phyloP scores from a whole-genome alignment of 2,329 filamentous ascomycete genomes.

The Fusarium sp. region DNA sequence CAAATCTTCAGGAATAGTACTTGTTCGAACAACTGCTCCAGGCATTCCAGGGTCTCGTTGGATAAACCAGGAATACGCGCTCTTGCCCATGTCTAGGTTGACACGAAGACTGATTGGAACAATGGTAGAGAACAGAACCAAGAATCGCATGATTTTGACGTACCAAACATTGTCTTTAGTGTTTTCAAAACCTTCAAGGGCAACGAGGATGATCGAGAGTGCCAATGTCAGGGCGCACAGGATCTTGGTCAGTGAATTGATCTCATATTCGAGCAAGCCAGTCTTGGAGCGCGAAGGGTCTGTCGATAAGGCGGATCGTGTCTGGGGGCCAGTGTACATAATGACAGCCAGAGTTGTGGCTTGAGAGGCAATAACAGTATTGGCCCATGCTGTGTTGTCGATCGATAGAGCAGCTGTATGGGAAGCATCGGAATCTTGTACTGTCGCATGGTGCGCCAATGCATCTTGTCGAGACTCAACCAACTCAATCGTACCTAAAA shows the following conservation, averaged over 20 bases:
- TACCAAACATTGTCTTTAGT: conserved; percentile 83
- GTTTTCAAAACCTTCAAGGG: conserved; percentile 82
- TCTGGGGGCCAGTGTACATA: conserved; percentile 94
- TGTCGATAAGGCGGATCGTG: conserved; percentile 92
- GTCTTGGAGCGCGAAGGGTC: conserved; percentile 93
- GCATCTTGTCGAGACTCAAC: conserved; percentile 66
- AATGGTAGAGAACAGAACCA: conserved; percentile 99
- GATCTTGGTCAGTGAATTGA: conserved; percentile 97
- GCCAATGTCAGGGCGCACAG: conserved; percentile 88
- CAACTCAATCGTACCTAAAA: conserved; percentile 88
- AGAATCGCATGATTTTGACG: conserved; percentile 96
- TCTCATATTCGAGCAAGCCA: conserved; percentile 92
- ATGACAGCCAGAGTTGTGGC: conserved; percentile 90
- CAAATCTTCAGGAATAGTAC: conserved; percentile 96
- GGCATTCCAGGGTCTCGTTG: conserved; percentile 91
- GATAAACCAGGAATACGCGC: conserved; percentile 95
- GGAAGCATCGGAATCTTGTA: conserved; percentile 52
- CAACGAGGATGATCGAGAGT: conserved; percentile 88
- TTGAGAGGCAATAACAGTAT: conserved; percentile 95
- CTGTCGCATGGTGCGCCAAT: conserved; percentile 57
- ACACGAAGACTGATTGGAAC: conserved; percentile 97
- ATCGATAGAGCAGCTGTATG: conserved; percentile 84
- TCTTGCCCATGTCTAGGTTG: conserved; percentile 97
- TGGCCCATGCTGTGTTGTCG: conserved; percentile 98
- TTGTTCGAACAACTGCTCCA: conserved; percentile 92